Percentiles rank a stretch among this genome's conserved stretches.
Conservation (phyloP, 2,329 filamentous ascomycete genomes). For the Pleoardoris graminearum region DNA sequence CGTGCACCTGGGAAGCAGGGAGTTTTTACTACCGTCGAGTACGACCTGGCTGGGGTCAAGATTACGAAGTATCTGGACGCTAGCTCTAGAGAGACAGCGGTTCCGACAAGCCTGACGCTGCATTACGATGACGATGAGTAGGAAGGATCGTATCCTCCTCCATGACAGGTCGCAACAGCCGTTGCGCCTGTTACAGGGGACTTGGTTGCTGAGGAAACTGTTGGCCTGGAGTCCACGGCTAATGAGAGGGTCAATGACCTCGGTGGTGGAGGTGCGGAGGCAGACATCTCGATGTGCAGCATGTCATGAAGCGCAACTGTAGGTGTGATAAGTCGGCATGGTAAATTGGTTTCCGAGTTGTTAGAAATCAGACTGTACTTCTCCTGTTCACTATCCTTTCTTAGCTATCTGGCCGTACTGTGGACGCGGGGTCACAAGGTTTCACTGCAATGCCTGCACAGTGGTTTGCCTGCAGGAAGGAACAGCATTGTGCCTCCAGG, state of each 20-base stretch:
- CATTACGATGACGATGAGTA: conserved; percentile 35
- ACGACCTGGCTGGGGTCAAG: conserved; percentile 53
- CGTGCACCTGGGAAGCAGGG: conserved; percentile 38
- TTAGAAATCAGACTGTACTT: too few relatives aligned
- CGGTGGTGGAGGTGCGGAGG: not conserved
- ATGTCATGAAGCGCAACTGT: not conserved
- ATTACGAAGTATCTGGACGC: conserved; percentile 56
- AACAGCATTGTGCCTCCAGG: too few relatives aligned
- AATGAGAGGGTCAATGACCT: not conserved
- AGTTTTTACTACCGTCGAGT: conserved; percentile 49
- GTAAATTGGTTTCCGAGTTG: not conserved
- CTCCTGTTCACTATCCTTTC: too few relatives aligned
- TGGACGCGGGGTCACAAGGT: too few relatives aligned
- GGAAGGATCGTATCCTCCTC: conserved; percentile 13
- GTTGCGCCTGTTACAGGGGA: not conserved
- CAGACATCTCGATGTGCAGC: not conserved
- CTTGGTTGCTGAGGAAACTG: not conserved
- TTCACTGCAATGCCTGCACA: too few relatives aligned
- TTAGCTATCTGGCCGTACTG: too few relatives aligned
- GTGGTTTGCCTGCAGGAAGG: too few relatives aligned
- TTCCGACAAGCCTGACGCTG: conserved; percentile 30
- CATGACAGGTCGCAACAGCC: not conserved
- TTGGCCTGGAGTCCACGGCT: not conserved
- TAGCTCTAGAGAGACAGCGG: conserved; percentile 52
- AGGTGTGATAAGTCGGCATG: not conserved